Evolutionary conservation across 1,139 yeast species (phyloP), one percentile per base, ranked within the genome.

Genomic region (Trichomonascaceae sp.): DNA sequence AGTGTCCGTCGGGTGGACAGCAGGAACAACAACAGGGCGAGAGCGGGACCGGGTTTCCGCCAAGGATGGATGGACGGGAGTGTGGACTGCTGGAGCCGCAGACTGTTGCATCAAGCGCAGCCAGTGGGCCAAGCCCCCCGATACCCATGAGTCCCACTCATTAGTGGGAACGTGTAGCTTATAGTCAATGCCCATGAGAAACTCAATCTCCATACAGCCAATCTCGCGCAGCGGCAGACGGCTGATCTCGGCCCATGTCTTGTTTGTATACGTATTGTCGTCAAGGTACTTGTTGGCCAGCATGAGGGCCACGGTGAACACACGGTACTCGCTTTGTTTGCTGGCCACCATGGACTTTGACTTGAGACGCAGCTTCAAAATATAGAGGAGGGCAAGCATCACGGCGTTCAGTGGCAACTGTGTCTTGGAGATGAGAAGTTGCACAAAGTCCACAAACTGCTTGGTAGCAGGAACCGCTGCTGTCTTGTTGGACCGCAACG

Each of bases 211-310:
- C 57, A 73, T 66, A 25, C 61, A 57, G 51, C 80, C 79, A 39
- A 87, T 66, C 29, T 67, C 61, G 3, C 51, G 46, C 37, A 79
- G 62, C 9, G 70, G 61, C 44, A 87, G 66, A 27, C 85, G 84
- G 9, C 94, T 79, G 28, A 94, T 93, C 33, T 82, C 89, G 17
- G 89, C 71, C 97, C 96, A 87, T 1, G 94, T 80, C 51, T 74
- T 71, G 60, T 85, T 85, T 42, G 93, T 81, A 52, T 84, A 87
- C 26, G 95, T 85, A 55, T 84, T 82, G 60, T 87, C 97, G 57
- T 87, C 96, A 48, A 82, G 79, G 54, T 82, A 82, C 59, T 87
- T 87, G 63, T 85, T 87, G 28, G 94, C 93, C 43, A 85, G 64
- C 37, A 85, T 72, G 36, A 87, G 64, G 1, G 89, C 70, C 17